Evolutionary conservation across 306 rosid genomes (phyloP).

Genomic region (Sicyos baderoa): DNA sequence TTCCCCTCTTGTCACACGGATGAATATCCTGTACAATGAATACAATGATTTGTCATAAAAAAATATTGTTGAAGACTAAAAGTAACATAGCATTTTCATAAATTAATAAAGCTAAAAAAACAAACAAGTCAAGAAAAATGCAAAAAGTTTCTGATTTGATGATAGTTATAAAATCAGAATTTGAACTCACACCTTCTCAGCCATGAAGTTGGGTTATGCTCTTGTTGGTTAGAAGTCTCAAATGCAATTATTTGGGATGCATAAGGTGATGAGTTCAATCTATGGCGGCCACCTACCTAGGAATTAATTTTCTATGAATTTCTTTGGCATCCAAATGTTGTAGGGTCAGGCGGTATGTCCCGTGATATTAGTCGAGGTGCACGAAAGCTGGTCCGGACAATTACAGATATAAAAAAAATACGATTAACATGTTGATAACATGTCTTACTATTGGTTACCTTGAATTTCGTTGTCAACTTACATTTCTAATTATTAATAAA

Average conservation of each 20-base stretch:
- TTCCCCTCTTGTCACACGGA: constrained; percentile 92
- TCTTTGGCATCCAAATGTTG: too few relatives aligned
- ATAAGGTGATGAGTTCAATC: too few relatives aligned
- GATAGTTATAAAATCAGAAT: background rate
- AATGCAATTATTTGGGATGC: background rate
- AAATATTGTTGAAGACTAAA: background rate
- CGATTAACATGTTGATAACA: background rate
- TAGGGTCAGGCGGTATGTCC: too few relatives aligned
- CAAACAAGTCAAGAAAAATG: background rate
- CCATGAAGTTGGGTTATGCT: too few relatives aligned
- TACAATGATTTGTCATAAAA: background rate
- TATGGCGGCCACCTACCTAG: too few relatives aligned
- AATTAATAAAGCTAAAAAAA: background rate
- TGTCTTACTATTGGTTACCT: background rate
- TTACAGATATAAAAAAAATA: too few relatives aligned
- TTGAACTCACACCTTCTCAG: too few relatives aligned
- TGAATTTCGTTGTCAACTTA: background rate
- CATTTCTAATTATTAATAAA: background rate
- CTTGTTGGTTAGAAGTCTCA: too few relatives aligned
- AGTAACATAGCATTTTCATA: background rate
- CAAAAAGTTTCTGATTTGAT: background rate
- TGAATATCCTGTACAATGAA: constrained; percentile 62
- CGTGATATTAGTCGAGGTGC: too few relatives aligned
- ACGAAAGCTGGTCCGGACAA: too few relatives aligned
- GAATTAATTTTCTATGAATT: too few relatives aligned